Evolutionary conservation across 768 basidiomycete species (phyloP).

Genomic region (Multifurca ochricompacta): DNA sequence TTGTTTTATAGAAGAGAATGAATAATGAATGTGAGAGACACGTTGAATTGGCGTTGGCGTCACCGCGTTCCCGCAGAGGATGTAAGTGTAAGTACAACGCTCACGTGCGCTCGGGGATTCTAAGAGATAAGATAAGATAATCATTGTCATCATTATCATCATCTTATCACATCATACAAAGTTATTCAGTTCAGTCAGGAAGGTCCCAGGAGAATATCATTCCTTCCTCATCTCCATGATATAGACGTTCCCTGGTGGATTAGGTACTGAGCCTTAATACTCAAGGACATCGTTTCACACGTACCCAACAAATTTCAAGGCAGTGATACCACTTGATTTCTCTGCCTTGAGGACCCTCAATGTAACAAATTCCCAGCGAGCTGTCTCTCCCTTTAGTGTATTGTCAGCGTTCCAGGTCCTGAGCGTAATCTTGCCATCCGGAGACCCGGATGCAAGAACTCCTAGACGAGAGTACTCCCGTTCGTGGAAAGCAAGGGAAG

Average conservation of each 20-base stretch:
- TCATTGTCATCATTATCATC: neutral
- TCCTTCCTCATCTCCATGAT: conserved; percentile 59
- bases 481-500: conserved; percentile 79
- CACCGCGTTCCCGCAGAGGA: no score
- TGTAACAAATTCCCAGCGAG: conserved; percentile 68
- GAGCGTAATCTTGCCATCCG: conserved; percentile 71
- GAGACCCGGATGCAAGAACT: conserved; percentile 71
- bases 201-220: conserved; percentile 51
- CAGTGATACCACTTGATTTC: conserved; percentile 42
- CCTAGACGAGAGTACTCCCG: conserved; percentile 77
- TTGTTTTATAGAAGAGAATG: neutral
- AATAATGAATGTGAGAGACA: neutral
- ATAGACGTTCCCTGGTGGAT: conserved; percentile 44
- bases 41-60: neutral
- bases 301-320: conserved; percentile 79
- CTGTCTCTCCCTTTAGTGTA: conserved; percentile 56
- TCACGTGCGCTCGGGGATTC: conserved; percentile 15
- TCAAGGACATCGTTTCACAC: neutral
- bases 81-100: neutral
- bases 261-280: neutral
- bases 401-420: conserved; percentile 79
- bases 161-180: neutral
- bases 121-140: no score
- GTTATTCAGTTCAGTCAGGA: conserved; percentile 32
- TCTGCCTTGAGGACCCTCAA: conserved; percentile 60